Percentiles rank a stretch among this genome's conserved stretches.
Evolutionary conservation across 768 basidiomycete genomes (phyloP).

Genomic region (Psilocybe sp.): DNA sequence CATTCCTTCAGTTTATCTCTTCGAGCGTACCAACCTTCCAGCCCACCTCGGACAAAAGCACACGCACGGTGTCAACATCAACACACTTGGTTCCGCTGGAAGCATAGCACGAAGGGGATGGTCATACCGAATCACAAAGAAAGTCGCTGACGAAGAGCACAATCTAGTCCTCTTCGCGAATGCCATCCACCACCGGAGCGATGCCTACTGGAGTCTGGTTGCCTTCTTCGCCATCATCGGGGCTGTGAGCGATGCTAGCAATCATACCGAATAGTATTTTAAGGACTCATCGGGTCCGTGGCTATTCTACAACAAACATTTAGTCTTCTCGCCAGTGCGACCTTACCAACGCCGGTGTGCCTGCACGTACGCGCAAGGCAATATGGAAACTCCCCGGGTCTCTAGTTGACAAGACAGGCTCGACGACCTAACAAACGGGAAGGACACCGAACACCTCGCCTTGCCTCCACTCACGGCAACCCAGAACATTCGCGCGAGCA

Average conservation of each 20-base stretch:
- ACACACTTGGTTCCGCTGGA: constrained; percentile 92
- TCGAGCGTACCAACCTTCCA: constrained; percentile 41
- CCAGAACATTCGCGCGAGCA: constrained; percentile 62
- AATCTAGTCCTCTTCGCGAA: constrained; percentile 94
- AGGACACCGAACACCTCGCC: not conserved
- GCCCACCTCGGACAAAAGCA: constrained; percentile 58
- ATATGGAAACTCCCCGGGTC: constrained; percentile 59
- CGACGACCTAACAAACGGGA: constrained; percentile 7
- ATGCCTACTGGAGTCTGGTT: constrained; percentile 90
- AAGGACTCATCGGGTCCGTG: constrained; percentile 85
- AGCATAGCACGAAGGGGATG: constrained; percentile 87
- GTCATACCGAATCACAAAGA: constrained; percentile 85
- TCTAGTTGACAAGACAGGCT: constrained; percentile 33
- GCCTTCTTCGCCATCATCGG: constrained; percentile 89
- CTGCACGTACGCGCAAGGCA: constrained; percentile 46
- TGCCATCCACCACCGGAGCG: constrained; percentile 95
- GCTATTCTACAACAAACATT: constrained; percentile 83
- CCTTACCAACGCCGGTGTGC: constrained; percentile 83
- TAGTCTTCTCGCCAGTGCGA: constrained; percentile 67
- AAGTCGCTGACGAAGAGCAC: constrained; percentile 87
- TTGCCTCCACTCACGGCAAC: constrained; percentile 15
- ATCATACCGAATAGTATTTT: no score
- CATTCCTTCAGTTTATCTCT: constrained; percentile 56
- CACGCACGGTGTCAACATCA: constrained; percentile 73
- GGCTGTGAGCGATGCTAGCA: not conserved